These are phyloP conservation scores for Rhododendron vialii DNA, from an alignment of 148 eudicot genomes.

Conservation along the genomic window DNA sequence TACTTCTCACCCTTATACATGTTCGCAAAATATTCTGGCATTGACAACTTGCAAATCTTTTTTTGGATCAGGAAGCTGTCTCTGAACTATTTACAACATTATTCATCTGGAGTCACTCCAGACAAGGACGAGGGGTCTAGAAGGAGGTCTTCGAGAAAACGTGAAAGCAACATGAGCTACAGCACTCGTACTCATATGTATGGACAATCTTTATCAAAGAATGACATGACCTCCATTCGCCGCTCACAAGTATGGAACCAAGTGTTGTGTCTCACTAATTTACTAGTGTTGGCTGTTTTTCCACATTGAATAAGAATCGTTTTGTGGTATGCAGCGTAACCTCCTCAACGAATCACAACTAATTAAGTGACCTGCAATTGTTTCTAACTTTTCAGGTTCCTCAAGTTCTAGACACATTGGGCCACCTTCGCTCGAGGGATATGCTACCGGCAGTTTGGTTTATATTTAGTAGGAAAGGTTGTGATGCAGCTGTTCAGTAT, in stretches of 20 bases:
- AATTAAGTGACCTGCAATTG: constrained; percentile 2
- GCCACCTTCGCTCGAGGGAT: constrained; percentile 69
- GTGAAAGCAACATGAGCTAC: constrained; percentile 36
- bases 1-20: neutral
- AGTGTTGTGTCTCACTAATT: constrained; percentile 8
- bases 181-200: constrained; percentile 31
- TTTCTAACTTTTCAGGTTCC: constrained; percentile 56
- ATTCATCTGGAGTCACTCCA: constrained; percentile 46
- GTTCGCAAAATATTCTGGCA: neutral
- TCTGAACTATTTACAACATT: constrained; percentile 52
- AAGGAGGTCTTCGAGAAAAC: constrained; percentile 62
- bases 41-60: constrained; percentile 15
- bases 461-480: constrained; percentile 97
- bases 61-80: constrained; percentile 68
- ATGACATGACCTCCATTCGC: constrained; percentile 65
- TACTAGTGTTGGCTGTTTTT: constrained; percentile 6
- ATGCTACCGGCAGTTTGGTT: constrained; percentile 99
- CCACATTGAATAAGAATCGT: neutral
- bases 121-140: constrained; percentile 59
- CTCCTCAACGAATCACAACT: constrained; percentile 10
- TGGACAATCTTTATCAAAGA: constrained; percentile 55
- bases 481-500: constrained; percentile 98
- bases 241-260: constrained; percentile 75
- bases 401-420: constrained; percentile 81
- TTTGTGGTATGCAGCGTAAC: neutral